Evolutionary conservation across 176 grass and related monocot genomes (phyloP), one percentile per base, ranked within the genome.

Genomic region (Miscanthus lutarioriparius): DNA sequence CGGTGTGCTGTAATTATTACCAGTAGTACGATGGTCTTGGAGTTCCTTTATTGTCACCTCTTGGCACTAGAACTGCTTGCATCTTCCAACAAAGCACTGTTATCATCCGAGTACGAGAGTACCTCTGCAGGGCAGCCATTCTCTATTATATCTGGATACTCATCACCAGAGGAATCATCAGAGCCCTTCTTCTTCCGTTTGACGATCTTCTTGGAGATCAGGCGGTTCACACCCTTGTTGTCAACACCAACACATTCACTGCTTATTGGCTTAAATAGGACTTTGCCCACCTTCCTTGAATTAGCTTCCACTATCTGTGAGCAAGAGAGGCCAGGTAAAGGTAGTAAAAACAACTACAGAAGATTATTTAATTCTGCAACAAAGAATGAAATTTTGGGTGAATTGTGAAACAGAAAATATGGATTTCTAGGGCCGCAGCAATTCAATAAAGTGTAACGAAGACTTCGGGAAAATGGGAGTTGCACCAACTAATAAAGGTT

Each of bases 251-350:
- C n/a, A n/a, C n/a, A n/a, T n/a, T n/a, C n/a, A n/a, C n/a, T n/a
- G n/a, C n/a, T n/a, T n/a, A 94, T 87, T 86, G 89, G 81, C 88
- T 94, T 94, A 82, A 94, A 94, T 64, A 67, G 62, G 17, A 94
- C 87, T 88, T 94, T 94, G 17, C 65, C 38, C 19, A 94, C 92
- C 79, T 94, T 94, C 81, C 87, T 87, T 44, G 81, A 89, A 70
- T 90, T 92, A 86, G 85, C 92, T 83, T 90, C 87, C 30, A 94
- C 30, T 88, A 94, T 85, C 92, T 94, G 84, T 33, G 11, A 47
- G 44, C 44, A 91, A 88, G 22, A 27, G 12, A 84, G 8, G 23
- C 39, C 68, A 61, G 15, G 32, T 26, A 67, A 39, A 4, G 28
- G 48, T 20, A 47, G 11, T 47, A 13, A 47, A 47, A 47, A 47